Evolutionary conservation across 2,329 filamentous ascomycete genomes (phyloP), one percentile per base, ranked within the genome.

Genomic region (Aspergillus melleus): DNA sequence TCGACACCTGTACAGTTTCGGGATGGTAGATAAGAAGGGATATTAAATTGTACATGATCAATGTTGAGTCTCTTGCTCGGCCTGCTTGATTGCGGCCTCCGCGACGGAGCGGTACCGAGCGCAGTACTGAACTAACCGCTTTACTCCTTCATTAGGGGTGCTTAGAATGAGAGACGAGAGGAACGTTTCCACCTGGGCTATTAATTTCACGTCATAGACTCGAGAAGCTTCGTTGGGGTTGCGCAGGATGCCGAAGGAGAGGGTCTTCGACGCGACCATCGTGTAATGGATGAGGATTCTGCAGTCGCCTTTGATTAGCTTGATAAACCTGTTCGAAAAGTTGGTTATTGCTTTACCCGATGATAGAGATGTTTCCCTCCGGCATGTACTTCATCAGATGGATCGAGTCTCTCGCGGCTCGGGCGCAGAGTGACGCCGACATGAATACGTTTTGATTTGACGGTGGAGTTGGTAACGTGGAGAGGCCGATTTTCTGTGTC

Each of bases 381-480:
- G 64, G 63, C 36, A 64, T 52, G 47, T 64, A 63, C 12, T 55
- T 63, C 52, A 64, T 59, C 30, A 66, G 19, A 4, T 52, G 53
- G 22, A 66, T 61, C n/a, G 64, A 63, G n/a, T 62, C 62, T 24
- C 64, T 52, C 3, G 64, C 64, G n/a, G 64, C 64, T 24, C 58
- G 54, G 6, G 62, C 57, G 32, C 57, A 63, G 9, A 66, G 19
- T 5, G 61, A 59, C 16, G 59, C 58, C 8, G 64, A 66, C 16
- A 61, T 12, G 24, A 61, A 55, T n/a, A 62, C 57, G 22, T 55
- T 54, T 5, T 53, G 46, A 49, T 57, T 60, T 6, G 52, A 47
- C 9, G 58, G 36, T 5, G 51, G 49, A 4, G 36, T 47, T 4
- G 59, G 32, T 9, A 49, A 22, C 20, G 46, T 24, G 20, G 39